Percentiles rank a stretch among this genome's conserved stretches.
Evolutionary conservation across 805 yeast species (phyloP).

Genomic region (Jamesozyma gamospora): DNA sequence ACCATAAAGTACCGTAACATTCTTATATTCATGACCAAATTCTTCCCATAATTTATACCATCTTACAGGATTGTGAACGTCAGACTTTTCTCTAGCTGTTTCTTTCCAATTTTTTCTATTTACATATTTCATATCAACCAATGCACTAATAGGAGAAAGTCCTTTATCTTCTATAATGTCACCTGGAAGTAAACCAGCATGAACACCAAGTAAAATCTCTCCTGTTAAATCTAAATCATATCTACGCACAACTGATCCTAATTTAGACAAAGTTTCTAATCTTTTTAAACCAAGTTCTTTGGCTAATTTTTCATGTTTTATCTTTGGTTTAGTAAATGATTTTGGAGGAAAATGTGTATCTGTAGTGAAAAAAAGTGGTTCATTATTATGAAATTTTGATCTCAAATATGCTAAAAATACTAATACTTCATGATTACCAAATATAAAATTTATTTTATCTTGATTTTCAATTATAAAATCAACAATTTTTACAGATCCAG

Average conservation of each 20-base stretch:
- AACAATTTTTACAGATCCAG: constrained; percentile 58
- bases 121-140: constrained; percentile 60
- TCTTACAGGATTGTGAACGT: constrained; percentile 24
- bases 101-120: constrained; percentile 52
- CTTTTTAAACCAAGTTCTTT: constrained; percentile 13
- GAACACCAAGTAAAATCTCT: constrained; percentile 51
- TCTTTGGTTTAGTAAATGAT: constrained; percentile 11
- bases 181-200: constrained; percentile 75
- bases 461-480: constrained; percentile 51
- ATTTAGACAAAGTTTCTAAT: constrained; percentile 12
- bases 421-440: constrained; percentile 85
- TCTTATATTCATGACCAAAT: constrained; percentile 16
- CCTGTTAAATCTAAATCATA: constrained; percentile 10
- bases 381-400: constrained; percentile 11
- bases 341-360: constrained; percentile 8
- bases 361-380: constrained; percentile 11
- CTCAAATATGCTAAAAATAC: constrained; percentile 49
- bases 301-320: constrained; percentile 15
- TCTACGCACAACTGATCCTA: constrained; percentile 15
- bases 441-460: constrained; percentile 48
- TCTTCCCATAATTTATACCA: constrained; percentile 53
- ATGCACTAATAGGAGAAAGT: constrained; percentile 33
- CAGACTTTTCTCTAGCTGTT: constrained; percentile 19
- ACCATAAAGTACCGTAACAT: constrained; percentile 58
- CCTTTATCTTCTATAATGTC: constrained; percentile 23